Conservation (phyloP, 2,329 filamentous ascomycete genomes). For the Stachybotrys chlorohalonatus region DNA sequence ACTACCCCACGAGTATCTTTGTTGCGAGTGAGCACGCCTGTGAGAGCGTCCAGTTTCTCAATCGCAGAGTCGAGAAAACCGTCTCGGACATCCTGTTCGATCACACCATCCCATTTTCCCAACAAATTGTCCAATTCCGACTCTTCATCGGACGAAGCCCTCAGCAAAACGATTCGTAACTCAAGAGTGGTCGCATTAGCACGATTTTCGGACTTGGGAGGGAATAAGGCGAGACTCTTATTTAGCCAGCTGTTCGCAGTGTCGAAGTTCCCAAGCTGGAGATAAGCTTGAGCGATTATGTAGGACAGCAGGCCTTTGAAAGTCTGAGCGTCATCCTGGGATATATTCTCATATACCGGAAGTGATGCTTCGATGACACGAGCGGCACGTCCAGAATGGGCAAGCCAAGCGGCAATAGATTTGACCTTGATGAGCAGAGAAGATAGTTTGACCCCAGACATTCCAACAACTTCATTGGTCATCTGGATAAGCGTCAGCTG, state of each 20-base stretch:
- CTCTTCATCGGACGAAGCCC: neutral
- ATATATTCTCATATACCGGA: neutral
- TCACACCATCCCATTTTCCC: neutral
- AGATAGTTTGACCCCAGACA: neutral
- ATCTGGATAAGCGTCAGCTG: neutral
- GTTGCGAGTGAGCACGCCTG: neutral
- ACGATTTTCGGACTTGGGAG: neutral
- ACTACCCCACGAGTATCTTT: neutral
- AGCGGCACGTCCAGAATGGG: neutral
- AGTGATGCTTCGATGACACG: neutral
- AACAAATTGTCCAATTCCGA: neutral
- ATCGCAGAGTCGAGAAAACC: neutral
- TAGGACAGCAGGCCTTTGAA: neutral
- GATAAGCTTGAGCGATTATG: neutral
- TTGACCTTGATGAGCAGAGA: neutral
- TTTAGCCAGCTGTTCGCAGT: neutral
- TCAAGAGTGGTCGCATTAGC: neutral
- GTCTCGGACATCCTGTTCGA: neutral
- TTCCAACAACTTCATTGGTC: neutral
- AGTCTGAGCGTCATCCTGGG: neutral
- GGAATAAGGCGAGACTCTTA: neutral
- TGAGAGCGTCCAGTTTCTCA: neutral
- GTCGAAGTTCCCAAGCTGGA: neutral
- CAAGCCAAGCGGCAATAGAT: neutral
- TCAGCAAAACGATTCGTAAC: neutral